These are phyloP conservation scores for Choanephora cucurbitarum DNA, from an alignment of 371 early-diverging fungal genomes.

Conservation along the genomic window DNA sequence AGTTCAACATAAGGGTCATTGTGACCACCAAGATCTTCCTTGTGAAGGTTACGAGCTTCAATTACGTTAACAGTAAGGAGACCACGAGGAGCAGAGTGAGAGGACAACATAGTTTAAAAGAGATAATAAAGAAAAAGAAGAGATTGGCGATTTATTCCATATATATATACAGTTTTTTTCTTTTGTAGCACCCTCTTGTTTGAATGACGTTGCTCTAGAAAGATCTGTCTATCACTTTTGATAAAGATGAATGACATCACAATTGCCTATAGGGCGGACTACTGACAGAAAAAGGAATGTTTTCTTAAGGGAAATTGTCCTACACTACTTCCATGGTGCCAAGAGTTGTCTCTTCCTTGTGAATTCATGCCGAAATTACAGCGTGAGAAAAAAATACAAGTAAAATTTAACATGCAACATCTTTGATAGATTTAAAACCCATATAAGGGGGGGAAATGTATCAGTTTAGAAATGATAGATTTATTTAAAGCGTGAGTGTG, in stretches of 20 bases:
- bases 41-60: constrained; percentile 41
- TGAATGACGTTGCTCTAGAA: neutral
- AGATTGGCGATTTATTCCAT: neutral
- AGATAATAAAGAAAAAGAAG: neutral
- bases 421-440: too few relatives aligned
- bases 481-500: too few relatives aligned
- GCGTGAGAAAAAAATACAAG: too few relatives aligned
- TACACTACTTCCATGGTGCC: too few relatives aligned
- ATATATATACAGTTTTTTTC: neutral
- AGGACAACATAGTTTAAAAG: constrained; percentile 18
- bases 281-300: too few relatives aligned
- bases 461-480: too few relatives aligned
- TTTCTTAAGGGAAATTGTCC: too few relatives aligned
- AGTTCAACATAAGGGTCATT: constrained; percentile 44
- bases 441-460: too few relatives aligned
- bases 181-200: neutral
- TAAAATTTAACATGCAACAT: too few relatives aligned
- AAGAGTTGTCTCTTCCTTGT: too few relatives aligned
- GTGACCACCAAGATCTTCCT: constrained; percentile 36
- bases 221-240: constrained; percentile 1
- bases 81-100: constrained; percentile 32
- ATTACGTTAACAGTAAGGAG: constrained; percentile 36
- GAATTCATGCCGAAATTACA: too few relatives aligned
- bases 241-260: neutral
- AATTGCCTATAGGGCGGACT: too few relatives aligned